phyloP scores from a whole-genome alignment of 1,284 basidiomycete genomes.

The Trichosporon sp. region DNA sequence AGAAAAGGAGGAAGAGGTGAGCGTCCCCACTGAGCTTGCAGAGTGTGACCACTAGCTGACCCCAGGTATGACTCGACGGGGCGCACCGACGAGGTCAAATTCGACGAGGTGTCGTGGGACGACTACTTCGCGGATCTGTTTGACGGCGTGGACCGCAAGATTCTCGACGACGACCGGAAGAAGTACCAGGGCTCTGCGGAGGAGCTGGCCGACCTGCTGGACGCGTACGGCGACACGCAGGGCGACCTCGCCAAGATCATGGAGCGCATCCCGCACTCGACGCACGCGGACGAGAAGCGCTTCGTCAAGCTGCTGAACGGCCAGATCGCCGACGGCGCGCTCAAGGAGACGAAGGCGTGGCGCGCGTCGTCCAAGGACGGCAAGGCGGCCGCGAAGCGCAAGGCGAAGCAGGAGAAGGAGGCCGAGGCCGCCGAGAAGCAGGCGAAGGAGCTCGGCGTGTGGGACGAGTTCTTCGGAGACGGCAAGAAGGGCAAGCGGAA shows the following conservation, averaged over 20 bases:
- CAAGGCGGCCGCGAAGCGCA: conserved; percentile 66
- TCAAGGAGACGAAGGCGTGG: conserved; percentile 65
- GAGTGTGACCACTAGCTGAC: neutral
- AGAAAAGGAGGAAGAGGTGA: conserved; percentile 60
- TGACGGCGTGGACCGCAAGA: conserved; percentile 74
- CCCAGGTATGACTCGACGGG: conserved; percentile 71
- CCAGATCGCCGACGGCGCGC: conserved; percentile 60
- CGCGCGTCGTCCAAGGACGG: conserved; percentile 62
- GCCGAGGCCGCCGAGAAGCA: conserved; percentile 77
- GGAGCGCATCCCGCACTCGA: conserved; percentile 76
- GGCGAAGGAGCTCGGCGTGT: conserved; percentile 83
- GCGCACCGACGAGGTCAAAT: conserved; percentile 69
- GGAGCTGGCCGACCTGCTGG: conserved; percentile 70
- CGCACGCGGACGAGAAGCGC: conserved; percentile 72
- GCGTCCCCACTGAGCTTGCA: neutral
- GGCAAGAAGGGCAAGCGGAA: conserved; percentile 66
- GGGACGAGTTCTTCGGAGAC: conserved; percentile 89
- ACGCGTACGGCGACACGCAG: conserved; percentile 62
- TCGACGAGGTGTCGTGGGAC: conserved; percentile 80
- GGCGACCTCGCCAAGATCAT: conserved; percentile 76
- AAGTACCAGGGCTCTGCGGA: conserved; percentile 87
- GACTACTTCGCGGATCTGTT: conserved; percentile 86
- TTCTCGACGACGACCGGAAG: conserved; percentile 82
- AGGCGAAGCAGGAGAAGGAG: conserved; percentile 70
- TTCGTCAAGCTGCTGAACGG: conserved; percentile 67